A percentile compares a stretch with the other conserved stretches of the same genome.
phyloP scores from a whole-genome alignment of 2,329 filamentous ascomycete genomes.

The Colletotrichum siamense region DNA sequence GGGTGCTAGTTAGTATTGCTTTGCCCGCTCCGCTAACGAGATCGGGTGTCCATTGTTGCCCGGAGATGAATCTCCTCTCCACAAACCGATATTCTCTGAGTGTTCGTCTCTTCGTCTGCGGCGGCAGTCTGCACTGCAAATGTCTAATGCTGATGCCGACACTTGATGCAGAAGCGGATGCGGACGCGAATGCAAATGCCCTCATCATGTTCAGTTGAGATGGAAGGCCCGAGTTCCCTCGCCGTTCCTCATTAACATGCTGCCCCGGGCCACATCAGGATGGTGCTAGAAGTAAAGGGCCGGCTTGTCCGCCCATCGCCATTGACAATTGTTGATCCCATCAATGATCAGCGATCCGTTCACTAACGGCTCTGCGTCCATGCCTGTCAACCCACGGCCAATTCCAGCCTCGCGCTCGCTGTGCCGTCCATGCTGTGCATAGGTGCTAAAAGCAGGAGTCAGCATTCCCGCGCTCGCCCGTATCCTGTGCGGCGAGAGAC shows the following conservation, averaged over 20 bases:
- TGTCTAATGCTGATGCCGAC: not conserved
- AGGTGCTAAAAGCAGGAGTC: not conserved
- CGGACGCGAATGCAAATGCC: not conserved
- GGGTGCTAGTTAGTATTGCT: not conserved
- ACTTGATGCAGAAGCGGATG: not conserved
- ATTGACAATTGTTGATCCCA: constrained; percentile 1
- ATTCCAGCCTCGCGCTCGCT: not conserved
- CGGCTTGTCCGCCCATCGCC: constrained; percentile 4
- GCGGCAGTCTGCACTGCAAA: not conserved
- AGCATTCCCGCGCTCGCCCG: constrained; percentile 11
- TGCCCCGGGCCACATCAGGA: not conserved
- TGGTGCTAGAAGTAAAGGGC: not conserved
- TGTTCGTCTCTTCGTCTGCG: not conserved
- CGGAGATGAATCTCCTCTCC: constrained; percentile 19
- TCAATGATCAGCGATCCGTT: not conserved
- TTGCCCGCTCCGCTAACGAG: not conserved
- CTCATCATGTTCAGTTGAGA: not conserved
- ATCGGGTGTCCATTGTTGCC: constrained; percentile 14
- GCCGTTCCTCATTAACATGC: not conserved
- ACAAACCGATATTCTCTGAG: not conserved
- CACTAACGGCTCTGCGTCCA: not conserved
- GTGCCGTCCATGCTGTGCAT: not conserved
- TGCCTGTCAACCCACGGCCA: not conserved
- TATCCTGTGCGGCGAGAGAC: not conserved
- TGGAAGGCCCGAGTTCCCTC: not conserved